These are phyloP conservation scores for Fusarium metavorans DNA, from an alignment of 2,329 filamentous ascomycete species.

Conservation along the genomic window DNA sequence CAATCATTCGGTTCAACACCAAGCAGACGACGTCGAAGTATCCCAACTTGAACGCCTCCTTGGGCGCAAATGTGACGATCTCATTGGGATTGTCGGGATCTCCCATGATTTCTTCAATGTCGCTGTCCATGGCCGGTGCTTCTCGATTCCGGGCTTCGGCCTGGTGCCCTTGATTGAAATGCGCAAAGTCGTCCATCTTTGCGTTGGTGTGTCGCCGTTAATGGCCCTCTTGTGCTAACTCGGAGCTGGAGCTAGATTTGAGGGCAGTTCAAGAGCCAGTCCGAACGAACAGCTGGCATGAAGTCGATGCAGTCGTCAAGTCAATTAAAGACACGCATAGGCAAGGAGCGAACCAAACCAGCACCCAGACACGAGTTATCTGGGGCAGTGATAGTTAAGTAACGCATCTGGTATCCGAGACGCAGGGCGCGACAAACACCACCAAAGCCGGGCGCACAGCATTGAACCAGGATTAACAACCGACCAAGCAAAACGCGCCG, in stretches of 20 bases:
- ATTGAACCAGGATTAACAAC: slow-evolving; percentile 13
- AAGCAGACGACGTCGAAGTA: slow-evolving; percentile 53
- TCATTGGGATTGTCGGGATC: slow-evolving; percentile 39
- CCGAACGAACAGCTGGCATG: slow-evolving; percentile 14
- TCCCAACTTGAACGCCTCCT: slow-evolving; percentile 50
- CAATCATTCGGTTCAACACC: slow-evolving; percentile 53
- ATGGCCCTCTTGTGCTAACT: background rate
- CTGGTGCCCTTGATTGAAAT: slow-evolving; percentile 24
- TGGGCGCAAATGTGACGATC: slow-evolving; percentile 50
- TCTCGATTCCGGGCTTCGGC: slow-evolving; percentile 12
- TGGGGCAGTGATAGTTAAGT: slow-evolving; percentile 41
- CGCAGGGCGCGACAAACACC: slow-evolving; percentile 19
- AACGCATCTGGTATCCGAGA: slow-evolving; percentile 24
- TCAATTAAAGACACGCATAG: background rate
- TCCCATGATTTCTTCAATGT: slow-evolving; percentile 26
- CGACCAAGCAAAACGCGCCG: slow-evolving; percentile 7
- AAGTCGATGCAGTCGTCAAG: background rate
- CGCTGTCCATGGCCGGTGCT: slow-evolving; percentile 28
- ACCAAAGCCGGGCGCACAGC: slow-evolving; percentile 40
- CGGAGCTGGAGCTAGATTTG: background rate
- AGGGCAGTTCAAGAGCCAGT: slow-evolving; percentile 2
- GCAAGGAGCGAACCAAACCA: slow-evolving; percentile 1
- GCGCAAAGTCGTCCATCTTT: slow-evolving; percentile 47
- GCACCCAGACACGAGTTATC: background rate
- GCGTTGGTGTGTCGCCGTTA: background rate